Conservation (phyloP, 1,139 yeast species). For the Pichia sp. region DNA sequence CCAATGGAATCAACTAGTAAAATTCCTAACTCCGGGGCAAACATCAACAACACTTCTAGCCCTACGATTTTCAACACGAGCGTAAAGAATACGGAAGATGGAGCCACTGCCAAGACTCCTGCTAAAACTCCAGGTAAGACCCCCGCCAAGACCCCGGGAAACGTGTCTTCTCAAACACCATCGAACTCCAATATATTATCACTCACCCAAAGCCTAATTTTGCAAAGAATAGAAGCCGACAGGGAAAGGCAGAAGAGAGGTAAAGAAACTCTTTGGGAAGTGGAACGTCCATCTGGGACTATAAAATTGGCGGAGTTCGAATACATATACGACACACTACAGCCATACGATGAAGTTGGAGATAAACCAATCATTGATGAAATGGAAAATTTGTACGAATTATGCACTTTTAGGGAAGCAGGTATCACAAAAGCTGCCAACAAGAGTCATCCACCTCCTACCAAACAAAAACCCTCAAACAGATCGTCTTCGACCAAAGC, state of each 20-base stretch:
- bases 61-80: neutral
- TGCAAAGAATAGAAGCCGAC: slow-evolving; percentile 82
- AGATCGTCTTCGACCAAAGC: neutral
- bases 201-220: slow-evolving; percentile 44
- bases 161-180: slow-evolving; percentile 1
- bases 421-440: neutral
- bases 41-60: neutral
- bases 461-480: neutral
- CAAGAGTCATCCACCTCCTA: neutral
- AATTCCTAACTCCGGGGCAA: neutral
- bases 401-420: slow-evolving; percentile 12
- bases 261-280: slow-evolving; percentile 73
- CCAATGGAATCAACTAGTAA: neutral
- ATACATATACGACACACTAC: slow-evolving; percentile 50
- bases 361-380: slow-evolving; percentile 27
- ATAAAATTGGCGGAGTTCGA: slow-evolving; percentile 56
- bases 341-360: slow-evolving; percentile 40
- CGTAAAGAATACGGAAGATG: neutral
- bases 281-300: slow-evolving; percentile 44
- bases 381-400: slow-evolving; percentile 21
- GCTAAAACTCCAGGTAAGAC: slow-evolving; percentile 1
- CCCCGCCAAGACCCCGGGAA: neutral
- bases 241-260: slow-evolving; percentile 77
- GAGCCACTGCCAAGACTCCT: slow-evolving; percentile 4
- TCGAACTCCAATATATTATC: slow-evolving; percentile 11